A percentile compares a stretch with the other conserved stretches of the same genome.
These are phyloP conservation scores for Xylaria sp. DNA, from an alignment of 2,329 filamentous ascomycete species.

Conservation along the genomic window DNA sequence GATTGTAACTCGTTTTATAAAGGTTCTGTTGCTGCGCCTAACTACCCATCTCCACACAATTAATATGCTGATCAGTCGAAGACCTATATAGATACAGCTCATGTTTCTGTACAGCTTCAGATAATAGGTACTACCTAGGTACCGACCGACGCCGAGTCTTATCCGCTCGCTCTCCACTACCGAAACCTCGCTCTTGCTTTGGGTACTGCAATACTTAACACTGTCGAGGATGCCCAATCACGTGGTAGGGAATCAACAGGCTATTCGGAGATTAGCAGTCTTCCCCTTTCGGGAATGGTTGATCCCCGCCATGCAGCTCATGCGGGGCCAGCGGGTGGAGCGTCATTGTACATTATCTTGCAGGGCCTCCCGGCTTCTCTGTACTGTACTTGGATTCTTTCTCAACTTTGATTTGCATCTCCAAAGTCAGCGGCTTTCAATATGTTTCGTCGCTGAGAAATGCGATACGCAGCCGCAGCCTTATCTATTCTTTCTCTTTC, in stretches of 20 bases:
- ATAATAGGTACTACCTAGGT: no score
- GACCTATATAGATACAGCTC: no score
- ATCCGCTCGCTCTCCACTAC: neutral
- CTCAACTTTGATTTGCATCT: neutral
- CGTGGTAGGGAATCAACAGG: neutral
- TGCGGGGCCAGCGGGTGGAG: conserved; percentile 4
- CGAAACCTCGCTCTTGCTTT: neutral
- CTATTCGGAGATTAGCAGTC: neutral
- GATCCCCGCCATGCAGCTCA: conserved; percentile 6
- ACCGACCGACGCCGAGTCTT: no score
- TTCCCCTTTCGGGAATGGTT: conserved; percentile 8
- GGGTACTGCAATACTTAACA: neutral
- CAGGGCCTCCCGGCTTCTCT: neutral
- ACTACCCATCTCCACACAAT: no score
- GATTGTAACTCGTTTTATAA: no score
- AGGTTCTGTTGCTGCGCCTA: no score
- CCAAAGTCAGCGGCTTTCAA: neutral
- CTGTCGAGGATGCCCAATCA: neutral
- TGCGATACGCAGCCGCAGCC: neutral
- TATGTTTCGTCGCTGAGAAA: neutral
- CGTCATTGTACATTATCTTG: conserved; percentile 8
- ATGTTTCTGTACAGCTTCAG: no score
- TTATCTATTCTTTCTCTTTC: neutral
- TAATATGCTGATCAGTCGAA: no score
- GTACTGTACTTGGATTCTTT: neutral